Evolutionary conservation across 1,284 basidiomycete species (phyloP), one percentile per base, ranked within the genome.

Genomic region (Ustilago tritici): DNA sequence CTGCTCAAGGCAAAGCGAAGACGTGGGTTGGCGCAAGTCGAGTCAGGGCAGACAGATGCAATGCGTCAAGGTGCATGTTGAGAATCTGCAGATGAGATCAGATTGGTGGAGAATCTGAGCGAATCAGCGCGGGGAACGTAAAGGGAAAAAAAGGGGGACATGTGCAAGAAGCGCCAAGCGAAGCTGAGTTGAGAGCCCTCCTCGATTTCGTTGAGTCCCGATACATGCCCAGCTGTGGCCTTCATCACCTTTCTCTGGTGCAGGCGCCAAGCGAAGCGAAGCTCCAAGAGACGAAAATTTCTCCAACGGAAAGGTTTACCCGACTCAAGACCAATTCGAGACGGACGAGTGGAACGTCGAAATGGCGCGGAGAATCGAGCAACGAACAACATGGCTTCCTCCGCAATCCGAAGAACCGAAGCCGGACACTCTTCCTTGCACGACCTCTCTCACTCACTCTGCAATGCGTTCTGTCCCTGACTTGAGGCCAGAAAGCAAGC

Each of bases 1-100:
- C 2, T 32, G 55, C 38, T 23, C 3, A 28, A 56, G 15, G 38
- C 38, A 35, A 58, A 15, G 19, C 43, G 34, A 35, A 65, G 65
- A 56, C 63, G 54, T 58, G 58, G 56, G 62, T 70, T 65, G 62
- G 62, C 46, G 28, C 60, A n/a, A 55, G 56, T 69, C 66, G 64
- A 66, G 61, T 71, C 64, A 69, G 66, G 43, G n/a, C 35, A 56
- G 17, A 46, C 46, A 23, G 36, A 56, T 10, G 35, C 31, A 23
- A 55, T 56, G 55, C 55, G 40, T 15, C 11, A 5, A 41, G 46
- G 19, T 50, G 55, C 61, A 54, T 38, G 17, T 28, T 19, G 53
- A 55, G 15, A 23, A 40, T 35, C 17, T 19, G 35, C 55, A 56
- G 55, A 36, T 23, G 17, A 31, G 41, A 50, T 49, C 47, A 52